Base-by-base conservation (phyloP, 2,329 filamentous ascomycete genomes). In the Claviceps maximensis region DNA sequence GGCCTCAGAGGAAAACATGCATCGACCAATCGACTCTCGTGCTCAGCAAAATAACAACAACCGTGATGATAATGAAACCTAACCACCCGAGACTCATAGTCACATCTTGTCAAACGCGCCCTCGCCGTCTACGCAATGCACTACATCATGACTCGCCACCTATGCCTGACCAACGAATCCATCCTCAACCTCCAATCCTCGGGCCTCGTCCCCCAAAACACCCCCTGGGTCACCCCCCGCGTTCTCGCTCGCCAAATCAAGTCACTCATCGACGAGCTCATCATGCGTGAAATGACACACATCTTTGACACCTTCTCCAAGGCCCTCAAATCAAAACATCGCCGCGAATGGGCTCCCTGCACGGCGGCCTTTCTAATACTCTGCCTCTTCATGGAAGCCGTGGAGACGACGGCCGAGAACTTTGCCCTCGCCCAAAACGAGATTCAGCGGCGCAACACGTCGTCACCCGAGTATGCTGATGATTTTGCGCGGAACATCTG, bases 221-320 rank as follows among this genome's bases (percentile, higher is more conserved):
- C 65, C 8, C 64, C 66, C 3, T 74, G 67, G 62, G 65, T 77
- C 47, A 81, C 78, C 33, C 66, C 77, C 36, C 72, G 77, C 12
- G 69, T 81, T 49, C 72, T 81, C 42, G 76, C 74, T 57, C 71
- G 77, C 33, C 78, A 81, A 64, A 61, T 81, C 61, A 81, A 81
- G 63, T 69, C 74, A 5, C 66, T 79, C n/a, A 61, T 79, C 15
- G 76, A 81, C 65, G 76, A 79, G 60, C 65, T 77, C 58, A 70
- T 80, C 61, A 66, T 71, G 56, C 70, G 70, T 40, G 76, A 79
- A 58, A 74, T 76, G 67, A 67, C 73, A 55, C 56, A 65, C 47
- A 68, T 81, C 19, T 80, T 80, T 58, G 72, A 77, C 41, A 65
- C 69, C 55, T 79, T 81, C 61, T 69, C 71, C 56, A 72, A 73